Evolutionary conservation across 768 basidiomycete genomes (phyloP).

Genomic region (Leucocoprinus leucothites): DNA sequence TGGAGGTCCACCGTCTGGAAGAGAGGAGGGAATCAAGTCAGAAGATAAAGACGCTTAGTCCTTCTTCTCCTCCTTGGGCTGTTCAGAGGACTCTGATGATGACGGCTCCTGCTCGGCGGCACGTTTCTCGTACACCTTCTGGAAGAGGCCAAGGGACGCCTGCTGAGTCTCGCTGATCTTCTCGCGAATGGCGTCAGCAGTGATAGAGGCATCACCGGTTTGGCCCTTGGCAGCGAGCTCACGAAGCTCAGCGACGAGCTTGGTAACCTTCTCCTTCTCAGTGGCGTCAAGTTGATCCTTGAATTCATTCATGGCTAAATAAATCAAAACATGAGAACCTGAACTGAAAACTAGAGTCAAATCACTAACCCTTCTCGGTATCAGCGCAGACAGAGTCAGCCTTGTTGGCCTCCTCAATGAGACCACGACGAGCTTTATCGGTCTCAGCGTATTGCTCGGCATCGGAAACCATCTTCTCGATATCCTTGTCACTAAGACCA

Average conservation of each 20-base stretch:
- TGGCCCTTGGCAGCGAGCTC: constrained; percentile 90
- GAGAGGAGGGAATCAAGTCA: constrained; percentile 11
- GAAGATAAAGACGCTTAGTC: constrained; percentile 45
- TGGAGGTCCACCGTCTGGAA: not conserved
- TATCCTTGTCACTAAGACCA: constrained; percentile 93
- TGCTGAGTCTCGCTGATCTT: constrained; percentile 94
- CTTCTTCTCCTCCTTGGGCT: constrained; percentile 77
- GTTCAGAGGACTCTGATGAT: constrained; percentile 42
- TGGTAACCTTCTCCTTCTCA: constrained; percentile 93
- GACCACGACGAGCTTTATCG: constrained; percentile 80
- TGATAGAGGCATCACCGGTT: constrained; percentile 75
- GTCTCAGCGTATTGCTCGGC: constrained; percentile 92
- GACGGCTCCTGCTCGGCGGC: constrained; percentile 57
- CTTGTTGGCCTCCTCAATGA: constrained; percentile 97
- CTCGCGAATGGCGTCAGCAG: constrained; percentile 84
- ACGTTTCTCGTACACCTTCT: constrained; percentile 95
- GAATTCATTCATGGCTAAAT: constrained; percentile 90
- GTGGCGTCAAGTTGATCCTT: constrained; percentile 91
- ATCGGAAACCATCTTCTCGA: constrained; percentile 94
- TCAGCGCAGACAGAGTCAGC: constrained; percentile 92
- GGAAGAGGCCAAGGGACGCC: constrained; percentile 95
- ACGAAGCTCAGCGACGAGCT: constrained; percentile 82
- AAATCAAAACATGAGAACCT: constrained; percentile 7
- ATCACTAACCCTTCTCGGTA: constrained; percentile 83
- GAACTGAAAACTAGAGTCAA: not conserved